Percentiles rank a stretch among this genome's conserved stretches.
Conservation (phyloP, 116 monocot species). For the Posidonia oceanica region DNA sequence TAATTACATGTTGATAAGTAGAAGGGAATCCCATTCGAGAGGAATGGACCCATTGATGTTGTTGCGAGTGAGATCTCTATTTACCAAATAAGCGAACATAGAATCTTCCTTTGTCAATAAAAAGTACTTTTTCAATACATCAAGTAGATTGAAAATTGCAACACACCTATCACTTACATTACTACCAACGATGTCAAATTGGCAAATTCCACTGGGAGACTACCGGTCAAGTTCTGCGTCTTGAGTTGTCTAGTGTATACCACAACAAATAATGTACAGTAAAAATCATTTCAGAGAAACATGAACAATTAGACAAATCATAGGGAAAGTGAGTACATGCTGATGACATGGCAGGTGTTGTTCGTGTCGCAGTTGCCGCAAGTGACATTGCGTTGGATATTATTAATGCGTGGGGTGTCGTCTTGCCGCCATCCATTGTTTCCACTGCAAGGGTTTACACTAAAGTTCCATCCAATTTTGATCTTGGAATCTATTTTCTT, state of each 20-base stretch:
- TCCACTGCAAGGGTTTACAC: slow-evolving; percentile 18
- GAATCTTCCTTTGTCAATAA: not conserved
- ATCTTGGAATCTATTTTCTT: slow-evolving; percentile 9
- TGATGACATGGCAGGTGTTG: slow-evolving; percentile 23
- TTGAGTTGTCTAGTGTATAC: slow-evolving; percentile 24
- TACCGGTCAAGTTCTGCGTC: slow-evolving; percentile 31
- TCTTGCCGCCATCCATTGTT: not conserved
- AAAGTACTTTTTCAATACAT: not conserved
- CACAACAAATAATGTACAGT: not conserved
- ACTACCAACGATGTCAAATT: slow-evolving; percentile 20
- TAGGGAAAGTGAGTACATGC: slow-evolving; percentile 7
- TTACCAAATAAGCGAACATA: slow-evolving; percentile 8
- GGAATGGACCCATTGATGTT: slow-evolving; percentile 51
- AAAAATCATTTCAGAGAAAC: not conserved
- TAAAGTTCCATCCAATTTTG: slow-evolving; percentile 25
- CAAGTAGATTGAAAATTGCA: not conserved
- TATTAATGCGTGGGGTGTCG: not conserved
- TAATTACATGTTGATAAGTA: slow-evolving; percentile 36
- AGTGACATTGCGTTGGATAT: slow-evolving; percentile 14
- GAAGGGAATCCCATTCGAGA: slow-evolving; percentile 26
- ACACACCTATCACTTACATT: slow-evolving; percentile 10
- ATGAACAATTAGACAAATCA: not conserved
- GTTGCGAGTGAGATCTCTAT: slow-evolving; percentile 50
- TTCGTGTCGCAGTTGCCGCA: slow-evolving; percentile 19
- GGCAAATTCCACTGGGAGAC: slow-evolving; percentile 34